Evolutionary conservation across 2,329 filamentous ascomycete genomes (phyloP), one percentile per base, ranked within the genome.

Genomic region (Monosporascus ibericus): DNA sequence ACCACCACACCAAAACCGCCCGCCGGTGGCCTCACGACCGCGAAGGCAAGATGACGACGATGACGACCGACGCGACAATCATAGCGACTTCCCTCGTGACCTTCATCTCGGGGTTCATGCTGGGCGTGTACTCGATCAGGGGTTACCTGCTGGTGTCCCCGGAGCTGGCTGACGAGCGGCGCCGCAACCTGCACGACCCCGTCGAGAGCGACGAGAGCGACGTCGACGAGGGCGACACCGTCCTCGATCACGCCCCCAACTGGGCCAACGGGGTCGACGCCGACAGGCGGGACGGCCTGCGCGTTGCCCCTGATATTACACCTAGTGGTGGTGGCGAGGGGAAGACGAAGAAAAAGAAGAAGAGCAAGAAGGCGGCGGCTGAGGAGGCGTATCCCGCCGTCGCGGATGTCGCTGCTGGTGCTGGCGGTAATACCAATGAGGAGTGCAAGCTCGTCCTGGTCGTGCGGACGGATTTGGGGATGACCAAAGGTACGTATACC

Each of bases 401-500:
- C 22, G 59, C 22, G 48, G 66, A 60, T 39, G 53, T 58, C 18
- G 57, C 58, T 20, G 57, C 54, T 22, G 61, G 36, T 6, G 46
- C 51, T 7, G 34, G 20, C 25, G 63, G 61, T 20, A 75, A 70
- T 39, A 54, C 60, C 46, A 78, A 75, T 24, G 92, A 96, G 71
- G 92, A 96, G 70, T 96, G 92, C 76, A 97, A 97, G 74, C 77
- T 97, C 53, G 90, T 96, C 15, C 76, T 99, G 36, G 90, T 96
- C 4, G 92, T 97, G 51, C 77, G 94, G 66, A 96, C 90, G 18
- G 94, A 99, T 73, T 72, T 99, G 63, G 92, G 92, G 63, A 99
- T 99, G 94, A 94, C 88, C 9, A 97, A 96, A 75, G 92, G 92
- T 94, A 75, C 42, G 76, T 69, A 14, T 5, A 4, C 38, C 47